Base-by-base conservation (phyloP, 345 rosid species). In the Aquilaria sinensis region DNA sequence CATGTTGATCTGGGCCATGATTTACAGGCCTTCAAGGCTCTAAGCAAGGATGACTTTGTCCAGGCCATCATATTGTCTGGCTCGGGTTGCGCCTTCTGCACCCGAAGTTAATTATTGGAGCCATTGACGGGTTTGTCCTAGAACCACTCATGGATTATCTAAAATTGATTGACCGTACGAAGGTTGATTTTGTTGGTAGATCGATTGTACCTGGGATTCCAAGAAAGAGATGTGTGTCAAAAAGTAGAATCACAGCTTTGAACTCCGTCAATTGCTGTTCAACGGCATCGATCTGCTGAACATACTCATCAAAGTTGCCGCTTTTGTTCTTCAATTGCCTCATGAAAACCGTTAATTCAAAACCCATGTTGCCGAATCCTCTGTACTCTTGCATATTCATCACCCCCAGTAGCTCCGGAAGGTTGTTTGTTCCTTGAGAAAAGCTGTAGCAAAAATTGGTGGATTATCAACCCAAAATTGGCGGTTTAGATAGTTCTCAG, bases 221-320 rank as follows among this genome's bases (percentile, higher is more conserved):
- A 90, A 75, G 64, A 75, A 54, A 29, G 92, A 80, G 33, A 86
- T 92, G 67, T 88, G 78, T 79, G 63, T 88, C 96, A 6, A 94
- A 89, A 79, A 83, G 70, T 14, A 92, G 83, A 54, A 90, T 73
- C 31, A 86, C 85, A 60, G 88, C 89, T 75, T 90, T 95, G 14
- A 86, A 90, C 47, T 83, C 89, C 2, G 93, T 80, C 6, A 86
- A 87, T 63, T 88, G 97, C 46, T 79, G 81, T 74, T 90, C 96
- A 9, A 86, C 86, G 5, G 83, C 67, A 9, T 88, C 89, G 29
- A 94, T 88, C 75, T 83, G 91, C 47, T 81, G 79, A 8, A 85
- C 88, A 49, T 83, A 90, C 63, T 83, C 85, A 46, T 90, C 95
- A 14, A 88, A 85, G 63, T 74, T 70, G 3, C 85, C 83, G 12